Conservation (phyloP, 331 rosid species). For the Dryas integrifolia region DNA sequence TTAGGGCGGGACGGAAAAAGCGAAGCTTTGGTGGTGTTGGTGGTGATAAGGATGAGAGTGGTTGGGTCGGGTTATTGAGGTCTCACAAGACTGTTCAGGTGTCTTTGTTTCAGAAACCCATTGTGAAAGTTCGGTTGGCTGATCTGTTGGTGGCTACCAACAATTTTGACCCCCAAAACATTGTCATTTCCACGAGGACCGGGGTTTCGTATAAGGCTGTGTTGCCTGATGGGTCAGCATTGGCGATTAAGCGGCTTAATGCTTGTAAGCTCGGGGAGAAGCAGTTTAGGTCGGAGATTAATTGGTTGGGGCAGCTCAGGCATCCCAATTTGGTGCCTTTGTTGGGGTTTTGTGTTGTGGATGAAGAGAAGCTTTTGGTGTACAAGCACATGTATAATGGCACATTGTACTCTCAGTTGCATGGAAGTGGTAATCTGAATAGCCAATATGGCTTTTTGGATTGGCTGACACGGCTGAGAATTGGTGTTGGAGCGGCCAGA, state of each 20-base stretch:
- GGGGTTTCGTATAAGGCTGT: conserved; percentile 57
- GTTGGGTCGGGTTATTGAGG: conserved; percentile 46
- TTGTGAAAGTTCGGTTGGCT: conserved; percentile 45
- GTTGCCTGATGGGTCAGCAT: conserved; percentile 55
- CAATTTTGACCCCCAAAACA: conserved; percentile 38
- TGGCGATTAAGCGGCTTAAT: conserved; percentile 44
- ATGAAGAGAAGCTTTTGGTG: conserved; percentile 59
- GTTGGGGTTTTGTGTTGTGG: conserved; percentile 53
- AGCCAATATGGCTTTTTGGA: conserved; percentile 51
- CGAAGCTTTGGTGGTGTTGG: conserved; percentile 27
- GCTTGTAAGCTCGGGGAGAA: conserved; percentile 49
- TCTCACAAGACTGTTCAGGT: conserved; percentile 50
- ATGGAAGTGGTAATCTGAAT: conserved; percentile 40
- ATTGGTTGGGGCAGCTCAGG: conserved; percentile 50
- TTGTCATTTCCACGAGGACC: conserved; percentile 45
- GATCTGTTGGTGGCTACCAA: conserved; percentile 48
- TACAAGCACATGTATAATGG: conserved; percentile 64
- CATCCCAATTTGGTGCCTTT: conserved; percentile 62
- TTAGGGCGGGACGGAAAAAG: conserved; percentile 30
- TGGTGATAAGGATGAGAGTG: conserved; percentile 24
- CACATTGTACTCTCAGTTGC: conserved; percentile 45
- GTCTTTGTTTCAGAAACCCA: conserved; percentile 55
- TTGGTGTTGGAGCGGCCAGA: conserved; percentile 55
- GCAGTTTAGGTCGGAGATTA: conserved; percentile 50
- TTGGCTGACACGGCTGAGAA: conserved; percentile 54